Evolutionary conservation across 176 grass and related monocot species (phyloP).

Genomic region (Raddia guianensis): DNA sequence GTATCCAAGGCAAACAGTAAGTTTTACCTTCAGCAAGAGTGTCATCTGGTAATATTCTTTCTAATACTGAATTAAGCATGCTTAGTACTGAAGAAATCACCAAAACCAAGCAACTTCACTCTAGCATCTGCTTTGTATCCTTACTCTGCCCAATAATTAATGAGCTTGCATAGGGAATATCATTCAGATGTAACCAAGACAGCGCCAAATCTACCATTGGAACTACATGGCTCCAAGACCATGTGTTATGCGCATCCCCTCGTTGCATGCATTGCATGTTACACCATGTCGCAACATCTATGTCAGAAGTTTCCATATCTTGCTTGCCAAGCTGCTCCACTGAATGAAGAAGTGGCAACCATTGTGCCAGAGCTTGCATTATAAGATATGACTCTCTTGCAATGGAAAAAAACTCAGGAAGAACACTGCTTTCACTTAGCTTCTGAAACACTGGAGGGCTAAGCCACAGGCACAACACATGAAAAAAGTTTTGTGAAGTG

Average conservation of each 20-base stretch:
- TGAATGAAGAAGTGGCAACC: constrained; percentile 76
- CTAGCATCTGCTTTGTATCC: constrained; percentile 29
- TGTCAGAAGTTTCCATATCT: constrained; percentile 35
- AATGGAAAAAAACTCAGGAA: constrained; percentile 75
- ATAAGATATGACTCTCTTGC: constrained; percentile 88
- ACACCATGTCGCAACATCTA: constrained; percentile 42
- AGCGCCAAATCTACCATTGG: constrained; percentile 80
- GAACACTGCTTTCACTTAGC: constrained; percentile 60
- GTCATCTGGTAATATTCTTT: constrained; percentile 64
- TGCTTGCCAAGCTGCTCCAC: constrained; percentile 53
- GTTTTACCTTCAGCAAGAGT: constrained; percentile 38
- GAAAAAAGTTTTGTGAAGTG: constrained; percentile 85
- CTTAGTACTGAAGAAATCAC: constrained; percentile 80
- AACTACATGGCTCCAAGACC: constrained; percentile 80
- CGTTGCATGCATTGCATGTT: no score
- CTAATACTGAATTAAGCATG: constrained; percentile 79
- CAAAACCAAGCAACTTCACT: constrained; percentile 55
- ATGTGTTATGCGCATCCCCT: no score
- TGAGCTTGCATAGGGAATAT: constrained; percentile 51
- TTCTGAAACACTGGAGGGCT: constrained; percentile 62
- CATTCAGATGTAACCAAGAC: constrained; percentile 67
- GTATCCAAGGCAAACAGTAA: constrained; percentile 67
- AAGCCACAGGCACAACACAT: constrained; percentile 76
- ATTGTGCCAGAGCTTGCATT: constrained; percentile 68
- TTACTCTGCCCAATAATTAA: constrained; percentile 41